phyloP scores from a whole-genome alignment of 2,329 filamentous ascomycete species.

The Apiospora marii region DNA sequence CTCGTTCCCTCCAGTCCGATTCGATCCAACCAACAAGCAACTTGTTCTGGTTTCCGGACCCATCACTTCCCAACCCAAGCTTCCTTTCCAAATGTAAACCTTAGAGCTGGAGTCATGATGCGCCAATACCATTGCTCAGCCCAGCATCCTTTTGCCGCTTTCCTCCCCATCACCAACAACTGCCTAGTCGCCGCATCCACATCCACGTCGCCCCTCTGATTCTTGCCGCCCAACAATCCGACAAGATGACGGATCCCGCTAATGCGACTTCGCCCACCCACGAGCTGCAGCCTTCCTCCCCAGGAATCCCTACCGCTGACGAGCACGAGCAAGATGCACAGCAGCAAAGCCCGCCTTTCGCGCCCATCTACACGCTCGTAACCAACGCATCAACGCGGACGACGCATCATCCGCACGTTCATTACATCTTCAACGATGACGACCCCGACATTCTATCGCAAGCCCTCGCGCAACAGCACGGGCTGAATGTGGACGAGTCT shows the following conservation, averaged over 20 bases:
- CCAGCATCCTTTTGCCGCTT: slow-evolving; percentile 23
- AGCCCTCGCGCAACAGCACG: slow-evolving; percentile 61
- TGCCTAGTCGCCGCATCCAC: slow-evolving; percentile 15
- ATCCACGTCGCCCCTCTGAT: slow-evolving; percentile 12
- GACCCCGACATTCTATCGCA: slow-evolving; percentile 79
- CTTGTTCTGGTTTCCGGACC: slow-evolving; percentile 10
- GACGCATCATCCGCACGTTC: slow-evolving; percentile 83
- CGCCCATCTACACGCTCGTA: slow-evolving; percentile 86
- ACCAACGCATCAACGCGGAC: slow-evolving; percentile 77
- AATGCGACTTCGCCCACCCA: slow-evolving; percentile 7
- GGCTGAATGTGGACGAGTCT: slow-evolving; percentile 42
- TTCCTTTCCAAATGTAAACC: slow-evolving; percentile 20
- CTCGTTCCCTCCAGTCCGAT: slow-evolving; percentile 12
- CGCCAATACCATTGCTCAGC: slow-evolving; percentile 22
- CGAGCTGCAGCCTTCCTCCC: slow-evolving; percentile 20
- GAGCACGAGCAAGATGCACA: slow-evolving; percentile 30
- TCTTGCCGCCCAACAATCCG: background rate
- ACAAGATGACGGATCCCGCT: slow-evolving; percentile 27
- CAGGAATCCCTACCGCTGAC: background rate
- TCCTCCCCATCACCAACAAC: slow-evolving; percentile 10
- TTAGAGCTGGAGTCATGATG: slow-evolving; percentile 24
- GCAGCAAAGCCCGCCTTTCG: slow-evolving; percentile 59
- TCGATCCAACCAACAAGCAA: slow-evolving; percentile 6
- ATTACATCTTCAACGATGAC: slow-evolving; percentile 94
- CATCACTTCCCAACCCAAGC: background rate